Evolutionary conservation across 768 basidiomycete genomes (phyloP), one percentile per base, ranked within the genome.

Genomic region (Suillus subaureus): DNA sequence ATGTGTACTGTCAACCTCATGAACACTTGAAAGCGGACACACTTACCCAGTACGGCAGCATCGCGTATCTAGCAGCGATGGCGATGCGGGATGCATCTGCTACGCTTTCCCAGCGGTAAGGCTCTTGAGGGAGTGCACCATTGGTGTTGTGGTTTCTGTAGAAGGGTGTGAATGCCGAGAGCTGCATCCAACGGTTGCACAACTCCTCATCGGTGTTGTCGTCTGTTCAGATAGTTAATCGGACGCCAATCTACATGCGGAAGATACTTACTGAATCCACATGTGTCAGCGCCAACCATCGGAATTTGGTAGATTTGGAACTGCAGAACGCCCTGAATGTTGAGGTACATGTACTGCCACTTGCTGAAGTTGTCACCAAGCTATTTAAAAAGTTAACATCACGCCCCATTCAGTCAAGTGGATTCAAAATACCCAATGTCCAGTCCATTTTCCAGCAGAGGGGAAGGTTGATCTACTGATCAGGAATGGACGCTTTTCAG

Each of bases 251-350:
- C 5, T 15, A 61, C 23, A 23, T 23, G 1, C 13, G 7, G 1
- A 43, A 3, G 37, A 16, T n/a, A 68, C 73, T 47, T 31, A 76
- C 75, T 68, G 67, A 77, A 73, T 4, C 76, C 76, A 62, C 75
- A 77, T 11, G 89, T 87, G 70, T 94, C 92, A 3, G 91, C 89
- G 31, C 92, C 92, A 23, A 93, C 91, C 79, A 93, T 89, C 0
- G 92, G 92, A 66, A 92, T 89, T 69, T 90, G 89, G 83, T 89
- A 93, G 15, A 93, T 77, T 75, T 92, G 90, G 84, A 93, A 93
- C 75, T 93, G 91, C n/a, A 94, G 81, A n/a, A 91, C 78, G n/a
- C 91, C 91, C 78, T 92, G 86, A 63, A 93, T 89, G 66, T 81
- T 89, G 71, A 84, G 79, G 67, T 84, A 80, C 82, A 93, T 83